Evolutionary conservation across 1,284 basidiomycete species (phyloP), one percentile per base, ranked within the genome.

Genomic region (Malassezia slooffiae): DNA sequence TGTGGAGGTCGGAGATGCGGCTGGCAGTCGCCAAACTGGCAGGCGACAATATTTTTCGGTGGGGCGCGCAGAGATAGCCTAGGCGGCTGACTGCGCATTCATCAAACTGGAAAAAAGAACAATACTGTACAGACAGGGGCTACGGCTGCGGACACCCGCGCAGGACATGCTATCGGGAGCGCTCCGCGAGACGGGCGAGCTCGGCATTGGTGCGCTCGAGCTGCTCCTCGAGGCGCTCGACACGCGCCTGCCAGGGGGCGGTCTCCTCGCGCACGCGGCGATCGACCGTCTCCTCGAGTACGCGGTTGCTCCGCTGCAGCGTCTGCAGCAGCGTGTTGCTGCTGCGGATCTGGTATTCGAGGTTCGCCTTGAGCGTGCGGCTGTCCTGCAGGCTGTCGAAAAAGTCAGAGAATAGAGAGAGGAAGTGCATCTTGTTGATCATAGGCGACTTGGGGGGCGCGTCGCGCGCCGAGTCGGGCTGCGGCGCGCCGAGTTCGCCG

Each of bases 271-370:
- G 50, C 0, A 67, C 38, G 2, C 59, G 44, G 7, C 59, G 54
- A 9, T 68, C 65, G 1, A 65, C 62, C 3, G 61, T 55, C 34
- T 65, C 57, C 29, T 68, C 65, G 6, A 68, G 39, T 20, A 67
- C 62, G 0, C 55, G 41, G 8, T 54, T 60, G 37, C 54, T 58
- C 12, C 54, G 52, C 53, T 67, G 63, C 26, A 68, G 43, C n/a
- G 65, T 65, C 40, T 62, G 59, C 3, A 68, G 54, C 36, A 68
- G 33, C 7, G 60, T 55, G 39, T 67, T 67, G 48, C 61, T 65
- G 5, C 63, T 41, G 30, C 55, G 50, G 34, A 68, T 63, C 42
- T 68, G 65, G 34, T 68, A 58, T 35, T 68, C 65, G 20, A 68
- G 45, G 19, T 62, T 67, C 5, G 62, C 57, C 43, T 65, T 63